Evolutionary conservation across 148 eudicot species (phyloP), one percentile per base, ranked within the genome.

Genomic region (Camellia granthamiana): DNA sequence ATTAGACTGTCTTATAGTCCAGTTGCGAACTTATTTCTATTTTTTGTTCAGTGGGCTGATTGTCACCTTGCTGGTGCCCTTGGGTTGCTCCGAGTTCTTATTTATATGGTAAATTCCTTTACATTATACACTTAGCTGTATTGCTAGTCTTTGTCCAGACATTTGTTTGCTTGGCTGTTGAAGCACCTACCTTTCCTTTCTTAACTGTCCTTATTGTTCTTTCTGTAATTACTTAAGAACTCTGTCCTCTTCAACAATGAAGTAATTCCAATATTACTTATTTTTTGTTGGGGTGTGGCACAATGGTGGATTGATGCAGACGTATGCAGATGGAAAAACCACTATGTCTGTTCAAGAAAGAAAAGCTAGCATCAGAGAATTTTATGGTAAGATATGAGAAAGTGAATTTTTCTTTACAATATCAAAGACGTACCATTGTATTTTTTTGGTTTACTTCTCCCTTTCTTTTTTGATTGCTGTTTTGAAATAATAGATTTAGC

Each of bases 351-450:
- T 86, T 58, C 73, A 90, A 77, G 97, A 92, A 86, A 89, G 88
- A 86, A 89, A 89, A 87, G 94, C 97, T 58, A 92, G 87, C 80
- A 85, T 90, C 54, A 86, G 80, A 71, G 87, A 92, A 76, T 90
- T 92, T 54, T 92, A 92, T 76, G 91, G 97, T 83, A 69, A 78
- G 70, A 72, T 61, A 16, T 41, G 21, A 30, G 49, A 55, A 21
- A 23, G 63, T 23, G 62, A 77, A 7, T 63, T 12, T 62, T 76
- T 15, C 43, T 14, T 72, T 30, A 2, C 74, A 55, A 56, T 74
- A 38, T 49, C 21, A 41, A 55, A 56, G 42, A 30, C 56, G 52
- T 21, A 44, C 63, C 19, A 12, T 76, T 75, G n/a, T 4, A 46
- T 67, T 41, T 42, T 41, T 67, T 13, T 66, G 0, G 19, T 43